phyloP scores from a whole-genome alignment of 2,329 filamentous ascomycete species.

The Penicillium sp. region DNA sequence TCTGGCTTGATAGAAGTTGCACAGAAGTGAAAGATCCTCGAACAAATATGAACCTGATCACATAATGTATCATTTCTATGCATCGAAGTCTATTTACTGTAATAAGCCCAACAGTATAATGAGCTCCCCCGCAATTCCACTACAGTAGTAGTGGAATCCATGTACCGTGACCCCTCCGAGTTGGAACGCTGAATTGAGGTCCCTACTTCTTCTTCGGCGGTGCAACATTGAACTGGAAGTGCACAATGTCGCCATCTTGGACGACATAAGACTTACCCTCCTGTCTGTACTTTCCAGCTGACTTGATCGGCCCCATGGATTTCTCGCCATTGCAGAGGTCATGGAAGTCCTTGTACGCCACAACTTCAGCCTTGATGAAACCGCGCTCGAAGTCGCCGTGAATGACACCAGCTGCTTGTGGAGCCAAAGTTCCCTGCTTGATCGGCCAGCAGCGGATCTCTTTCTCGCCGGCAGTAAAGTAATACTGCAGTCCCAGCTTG shows the following conservation, averaged over 20 bases:
- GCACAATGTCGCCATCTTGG: background rate
- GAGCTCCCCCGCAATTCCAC: background rate
- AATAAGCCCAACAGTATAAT: background rate
- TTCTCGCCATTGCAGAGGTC: constrained; percentile 5
- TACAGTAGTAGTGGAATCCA: background rate
- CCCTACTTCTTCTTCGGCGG: constrained; percentile 1
- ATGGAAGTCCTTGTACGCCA: constrained; percentile 7
- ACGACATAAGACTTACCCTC: constrained; percentile 5
- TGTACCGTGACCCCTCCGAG: background rate
- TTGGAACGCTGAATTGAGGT: background rate
- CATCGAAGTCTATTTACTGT: background rate
- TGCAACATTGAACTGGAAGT: constrained; percentile 5
- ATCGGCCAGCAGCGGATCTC: constrained; percentile 8
- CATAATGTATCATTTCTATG: background rate
- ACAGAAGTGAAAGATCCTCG: background rate
- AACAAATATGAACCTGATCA: background rate
- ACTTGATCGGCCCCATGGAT: constrained; percentile 5
- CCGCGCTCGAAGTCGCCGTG: constrained; percentile 7
- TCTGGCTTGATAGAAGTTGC: background rate
- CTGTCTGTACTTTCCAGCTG: constrained; percentile 5
- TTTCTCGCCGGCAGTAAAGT: constrained; percentile 8
- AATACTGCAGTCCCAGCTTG: constrained; percentile 6
- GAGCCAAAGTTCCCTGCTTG: background rate
- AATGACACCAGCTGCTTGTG: constrained; percentile 6
- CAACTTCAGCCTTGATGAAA: constrained; percentile 9